These are phyloP conservation scores for Coemansia sp. DNA, from an alignment of 192 early-diverging fungal species.

Conservation along the genomic window DNA sequence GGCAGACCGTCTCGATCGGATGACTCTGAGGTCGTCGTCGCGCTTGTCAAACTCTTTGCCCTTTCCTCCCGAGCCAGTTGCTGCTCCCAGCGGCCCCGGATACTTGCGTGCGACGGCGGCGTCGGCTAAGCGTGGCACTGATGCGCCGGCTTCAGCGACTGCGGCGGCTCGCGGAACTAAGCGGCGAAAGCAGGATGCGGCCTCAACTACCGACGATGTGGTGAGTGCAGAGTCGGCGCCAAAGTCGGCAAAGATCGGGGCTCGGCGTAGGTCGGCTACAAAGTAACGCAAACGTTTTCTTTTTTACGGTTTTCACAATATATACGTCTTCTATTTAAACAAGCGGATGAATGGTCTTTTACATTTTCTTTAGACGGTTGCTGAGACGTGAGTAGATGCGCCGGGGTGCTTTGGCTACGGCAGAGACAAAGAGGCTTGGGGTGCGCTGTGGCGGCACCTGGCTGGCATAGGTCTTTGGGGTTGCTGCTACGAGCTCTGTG, in stretches of 20 bases:
- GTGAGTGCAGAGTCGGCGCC: constrained; percentile 1
- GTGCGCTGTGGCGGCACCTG: constrained; percentile 9
- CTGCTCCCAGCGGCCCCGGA: constrained; percentile 15
- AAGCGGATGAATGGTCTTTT: neutral
- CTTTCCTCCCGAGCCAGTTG: neutral
- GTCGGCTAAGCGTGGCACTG: constrained; percentile 36
- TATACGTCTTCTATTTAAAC: no score
- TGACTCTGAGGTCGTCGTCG: constrained; percentile 41
- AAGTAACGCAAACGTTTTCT: neutral
- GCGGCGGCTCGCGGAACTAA: constrained; percentile 21
- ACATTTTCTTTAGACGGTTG: constrained; percentile 12
- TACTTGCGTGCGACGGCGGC: constrained; percentile 47
- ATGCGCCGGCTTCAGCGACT: constrained; percentile 3
- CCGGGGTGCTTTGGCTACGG: constrained; percentile 21
- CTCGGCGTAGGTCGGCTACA: constrained; percentile 20
- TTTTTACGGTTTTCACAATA: neutral
- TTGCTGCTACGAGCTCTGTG: neutral
- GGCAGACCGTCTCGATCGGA: constrained; percentile 13
- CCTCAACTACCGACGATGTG: constrained; percentile 5
- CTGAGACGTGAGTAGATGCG: constrained; percentile 29
- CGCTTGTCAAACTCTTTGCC: neutral
- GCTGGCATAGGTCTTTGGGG: neutral
- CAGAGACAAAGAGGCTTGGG: constrained; percentile 13
- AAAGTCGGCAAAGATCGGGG: constrained; percentile 21
- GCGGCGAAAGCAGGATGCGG: constrained; percentile 35